These are phyloP conservation scores for Cercospora sesami DNA, from an alignment of 2,329 filamentous ascomycete species.

Conservation along the genomic window DNA sequence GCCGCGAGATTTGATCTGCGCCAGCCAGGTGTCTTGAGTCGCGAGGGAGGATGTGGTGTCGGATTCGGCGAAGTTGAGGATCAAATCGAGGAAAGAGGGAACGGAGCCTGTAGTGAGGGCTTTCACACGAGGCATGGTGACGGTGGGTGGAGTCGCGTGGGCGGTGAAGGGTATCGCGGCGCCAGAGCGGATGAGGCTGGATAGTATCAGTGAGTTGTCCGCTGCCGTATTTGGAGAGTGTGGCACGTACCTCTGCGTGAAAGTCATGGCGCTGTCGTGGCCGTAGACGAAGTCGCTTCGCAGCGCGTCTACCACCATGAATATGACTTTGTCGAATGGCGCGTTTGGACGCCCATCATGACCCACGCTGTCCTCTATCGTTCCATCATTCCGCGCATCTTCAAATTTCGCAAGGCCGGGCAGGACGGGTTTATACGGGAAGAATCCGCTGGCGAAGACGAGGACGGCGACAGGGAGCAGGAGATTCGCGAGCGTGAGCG, in stretches of 20 bases:
- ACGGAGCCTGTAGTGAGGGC: constrained; percentile 96
- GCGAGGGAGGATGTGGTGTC: constrained; percentile 87
- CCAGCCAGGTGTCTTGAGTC: constrained; percentile 91
- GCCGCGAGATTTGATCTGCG: constrained; percentile 77
- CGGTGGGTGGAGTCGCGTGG: constrained; percentile 92
- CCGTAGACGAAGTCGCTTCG: constrained; percentile 94
- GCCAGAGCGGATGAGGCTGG: constrained; percentile 78
- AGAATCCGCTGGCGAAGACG: constrained; percentile 86
- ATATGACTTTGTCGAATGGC: constrained; percentile 84
- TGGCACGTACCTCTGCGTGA: constrained; percentile 74
- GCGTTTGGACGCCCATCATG: constrained; percentile 52
- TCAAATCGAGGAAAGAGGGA: constrained; percentile 96
- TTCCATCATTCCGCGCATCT: constrained; percentile 21
- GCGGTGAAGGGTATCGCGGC: constrained; percentile 90
- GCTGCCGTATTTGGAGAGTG: not conserved
- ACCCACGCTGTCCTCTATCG: constrained; percentile 2
- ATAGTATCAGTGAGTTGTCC: constrained; percentile 6
- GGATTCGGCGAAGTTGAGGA: constrained; percentile 92
- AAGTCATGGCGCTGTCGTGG: constrained; percentile 75
- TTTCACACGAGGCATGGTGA: constrained; percentile 97
- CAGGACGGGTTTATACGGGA: constrained; percentile 93
- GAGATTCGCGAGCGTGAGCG: constrained; percentile 63
- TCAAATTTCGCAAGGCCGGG: constrained; percentile 67
- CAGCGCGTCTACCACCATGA: constrained; percentile 97
- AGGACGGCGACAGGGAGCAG: constrained; percentile 68